Evolutionary conservation across 257 asterid species (phyloP), one percentile per base, ranked within the genome.

Genomic region (Sherardia arvensis): DNA sequence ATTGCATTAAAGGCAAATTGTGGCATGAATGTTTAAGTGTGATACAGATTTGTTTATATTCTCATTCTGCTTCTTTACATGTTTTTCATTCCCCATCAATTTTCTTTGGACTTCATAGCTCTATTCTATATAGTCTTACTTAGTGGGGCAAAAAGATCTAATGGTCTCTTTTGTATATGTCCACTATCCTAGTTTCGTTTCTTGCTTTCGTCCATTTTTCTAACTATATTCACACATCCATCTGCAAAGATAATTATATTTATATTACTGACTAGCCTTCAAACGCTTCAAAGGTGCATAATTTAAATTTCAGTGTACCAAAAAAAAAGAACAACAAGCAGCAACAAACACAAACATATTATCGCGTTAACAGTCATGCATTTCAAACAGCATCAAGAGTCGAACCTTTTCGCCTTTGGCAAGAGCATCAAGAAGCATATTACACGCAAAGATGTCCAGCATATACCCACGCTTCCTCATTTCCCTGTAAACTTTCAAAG

Each of bases 391-490:
- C 7, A 22, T 45, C 25, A 8, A 66, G 26, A 30, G 48, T 61
- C 74, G 25, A 66, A 92, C 97, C 96, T 87, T 85, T 76, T 80
- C 91, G 51, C 80, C 89, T 67, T 80, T 84, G 18, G 95, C 90
- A 59, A 92, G 89, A 38, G 91, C 90, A 74, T 92, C 88, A 61
- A 92, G 81, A 66, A 92, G 93, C 93, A 89, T 87, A 69, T 92
- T 92, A 74, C 81, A 89, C 4, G 81, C 86, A 66, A 92, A 82
- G 69, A 75, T 83, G 75, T 92, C 99, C 79, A 92, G 71, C 43
- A 57, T 76, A 76, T 84, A 81, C 40, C 95, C 90, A 66, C 85
- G 83, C 79, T 79, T 82, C 73, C 82, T 73, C 81, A 87, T 77
- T 43, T 78, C 81, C 36, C 27, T 59, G 48, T 87, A 87, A 61